phyloP scores from a whole-genome alignment of 2,329 filamentous ascomycete species.

The Ceratocystis albifundus region DNA sequence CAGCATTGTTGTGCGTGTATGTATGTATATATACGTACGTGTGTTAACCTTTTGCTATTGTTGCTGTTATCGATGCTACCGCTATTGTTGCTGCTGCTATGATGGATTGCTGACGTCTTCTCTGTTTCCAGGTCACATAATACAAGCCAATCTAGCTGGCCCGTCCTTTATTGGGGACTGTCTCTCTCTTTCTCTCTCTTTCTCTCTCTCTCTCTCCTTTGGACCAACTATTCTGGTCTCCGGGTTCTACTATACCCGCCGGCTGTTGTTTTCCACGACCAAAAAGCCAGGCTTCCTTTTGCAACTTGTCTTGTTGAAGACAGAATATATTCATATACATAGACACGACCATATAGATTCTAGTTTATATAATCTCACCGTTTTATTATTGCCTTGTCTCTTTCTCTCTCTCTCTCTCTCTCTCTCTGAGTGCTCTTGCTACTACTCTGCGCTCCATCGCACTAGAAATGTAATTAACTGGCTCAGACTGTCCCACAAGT shows the following conservation, averaged over 20 bases:
- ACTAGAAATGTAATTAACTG: background rate
- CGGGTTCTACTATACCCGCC: background rate
- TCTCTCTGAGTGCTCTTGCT: background rate
- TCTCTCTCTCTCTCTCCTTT: background rate
- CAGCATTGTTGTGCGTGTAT: background rate
- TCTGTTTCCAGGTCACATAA: background rate
- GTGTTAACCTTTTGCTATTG: background rate
- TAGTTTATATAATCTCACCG: background rate
- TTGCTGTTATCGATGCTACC: background rate
- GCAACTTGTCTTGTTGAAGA: background rate
- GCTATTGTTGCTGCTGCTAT: background rate
- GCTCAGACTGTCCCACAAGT: no score
- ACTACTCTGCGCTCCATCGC: background rate
- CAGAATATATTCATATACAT: constrained; percentile 10
- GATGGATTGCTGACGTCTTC: no score
- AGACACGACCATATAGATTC: constrained; percentile 6
- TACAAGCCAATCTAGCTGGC: no score
- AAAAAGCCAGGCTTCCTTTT: background rate
- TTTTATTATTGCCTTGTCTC: background rate
- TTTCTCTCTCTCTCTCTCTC: no score
- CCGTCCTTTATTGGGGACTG: background rate
- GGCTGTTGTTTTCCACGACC: no score
- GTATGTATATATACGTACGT: background rate
- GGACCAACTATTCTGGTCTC: background rate
- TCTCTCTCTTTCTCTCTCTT: background rate